These are phyloP conservation scores for Breviolum minutum DNA, from an alignment of 73 alveolate species.

Conservation along the genomic window DNA sequence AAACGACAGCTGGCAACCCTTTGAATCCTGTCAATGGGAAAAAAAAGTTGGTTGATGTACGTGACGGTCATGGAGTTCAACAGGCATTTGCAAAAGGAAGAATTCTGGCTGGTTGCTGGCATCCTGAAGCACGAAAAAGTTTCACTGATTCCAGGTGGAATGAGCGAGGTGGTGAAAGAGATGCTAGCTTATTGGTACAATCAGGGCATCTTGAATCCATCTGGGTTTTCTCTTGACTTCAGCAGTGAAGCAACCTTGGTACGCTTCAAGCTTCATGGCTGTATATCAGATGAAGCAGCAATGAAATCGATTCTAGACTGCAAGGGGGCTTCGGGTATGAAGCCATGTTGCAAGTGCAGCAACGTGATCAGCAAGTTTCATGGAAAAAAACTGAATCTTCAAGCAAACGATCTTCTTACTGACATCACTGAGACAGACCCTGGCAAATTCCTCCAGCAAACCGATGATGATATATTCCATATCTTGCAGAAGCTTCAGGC, in stretches of 20 bases:
- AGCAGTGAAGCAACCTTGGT: not conserved
- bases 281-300: not conserved
- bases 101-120: slow-evolving; percentile 11
- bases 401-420: not conserved
- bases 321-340: not conserved
- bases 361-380: not conserved
- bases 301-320: not conserved
- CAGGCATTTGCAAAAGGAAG: not conserved
- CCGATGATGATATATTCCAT: not conserved
- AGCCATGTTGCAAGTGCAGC: slow-evolving; percentile 8
- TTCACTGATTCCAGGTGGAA: not conserved
- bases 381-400: not conserved
- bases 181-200: not conserved
- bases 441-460: not conserved
- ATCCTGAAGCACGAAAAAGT: not conserved
- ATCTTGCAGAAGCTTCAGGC: not conserved
- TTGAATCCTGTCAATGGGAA: slow-evolving; percentile 3
- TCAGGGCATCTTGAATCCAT: not conserved
- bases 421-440: not conserved
- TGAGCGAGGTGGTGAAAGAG: not conserved
- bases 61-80: not conserved
- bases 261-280: not conserved
- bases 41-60: not conserved
- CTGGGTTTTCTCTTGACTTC: not conserved
- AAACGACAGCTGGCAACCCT: slow-evolving; percentile 1